Percentiles rank a stretch among this genome's conserved stretches.
Conservation (phyloP, 176 grass and related monocot species). For the Panicum miliaceum region DNA sequence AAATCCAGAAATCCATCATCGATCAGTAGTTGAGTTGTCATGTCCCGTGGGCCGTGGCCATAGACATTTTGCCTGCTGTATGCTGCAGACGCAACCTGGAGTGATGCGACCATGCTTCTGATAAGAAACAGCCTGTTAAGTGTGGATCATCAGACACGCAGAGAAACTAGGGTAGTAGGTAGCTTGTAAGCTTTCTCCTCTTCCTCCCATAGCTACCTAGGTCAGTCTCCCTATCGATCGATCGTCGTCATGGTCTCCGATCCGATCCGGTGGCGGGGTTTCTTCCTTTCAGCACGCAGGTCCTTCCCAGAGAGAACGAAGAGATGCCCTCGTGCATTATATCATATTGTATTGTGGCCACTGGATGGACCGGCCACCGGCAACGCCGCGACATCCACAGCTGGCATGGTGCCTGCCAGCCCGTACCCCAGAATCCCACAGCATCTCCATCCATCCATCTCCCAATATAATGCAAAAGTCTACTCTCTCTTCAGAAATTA, state of each 20-base stretch:
- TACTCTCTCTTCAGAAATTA: not conserved
- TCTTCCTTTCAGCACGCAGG: not conserved
- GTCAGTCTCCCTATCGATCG: not conserved
- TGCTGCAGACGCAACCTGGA: not conserved
- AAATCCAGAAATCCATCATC: not conserved
- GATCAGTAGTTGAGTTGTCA: slow-evolving; percentile 44
- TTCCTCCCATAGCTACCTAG: slow-evolving; percentile 2
- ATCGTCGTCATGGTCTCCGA: not conserved
- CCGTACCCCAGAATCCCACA: slow-evolving; percentile 5
- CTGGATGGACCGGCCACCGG: slow-evolving; percentile 42
- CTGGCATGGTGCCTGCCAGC: slow-evolving; percentile 55
- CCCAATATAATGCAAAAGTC: slow-evolving; percentile 35
- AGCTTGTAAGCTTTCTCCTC: slow-evolving; percentile 21
- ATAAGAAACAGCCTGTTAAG: slow-evolving; percentile 43
- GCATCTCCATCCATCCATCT: not conserved
- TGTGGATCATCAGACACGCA: slow-evolving; percentile 32
- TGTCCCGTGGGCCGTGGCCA: not conserved
- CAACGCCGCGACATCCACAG: slow-evolving; percentile 46
- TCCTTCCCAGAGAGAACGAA: not conserved
- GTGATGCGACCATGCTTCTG: slow-evolving; percentile 36
- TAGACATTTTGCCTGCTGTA: not conserved
- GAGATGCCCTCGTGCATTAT: slow-evolving; percentile 41
- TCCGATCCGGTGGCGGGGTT: not conserved
- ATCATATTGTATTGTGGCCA: not conserved
- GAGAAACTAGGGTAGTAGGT: not conserved